phyloP scores from a whole-genome alignment of 176 grass and related monocot genomes.

The Rhipidocladum racemiflorum region DNA sequence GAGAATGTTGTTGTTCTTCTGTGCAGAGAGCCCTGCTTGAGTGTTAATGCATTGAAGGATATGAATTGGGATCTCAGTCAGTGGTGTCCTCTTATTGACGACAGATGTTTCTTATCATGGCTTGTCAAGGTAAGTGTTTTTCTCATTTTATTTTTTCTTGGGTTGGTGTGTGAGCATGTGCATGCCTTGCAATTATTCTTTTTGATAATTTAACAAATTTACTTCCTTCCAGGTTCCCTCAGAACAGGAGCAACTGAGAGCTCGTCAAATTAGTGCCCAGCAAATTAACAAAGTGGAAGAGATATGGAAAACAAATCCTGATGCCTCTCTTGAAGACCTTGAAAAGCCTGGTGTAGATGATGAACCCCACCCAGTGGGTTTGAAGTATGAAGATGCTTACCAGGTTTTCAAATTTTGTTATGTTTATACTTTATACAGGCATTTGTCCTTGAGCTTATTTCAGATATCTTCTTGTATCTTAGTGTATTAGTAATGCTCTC shows the following conservation, averaged over 20 bases:
- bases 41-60: slow-evolving; percentile 95
- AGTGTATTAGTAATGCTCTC: neutral
- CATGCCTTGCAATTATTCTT: neutral
- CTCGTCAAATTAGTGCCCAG: slow-evolving; percentile 93
- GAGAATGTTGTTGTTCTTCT: slow-evolving; percentile 96
- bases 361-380: slow-evolving; percentile 76
- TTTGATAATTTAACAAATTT: slow-evolving; percentile 29
- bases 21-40: slow-evolving; percentile 99
- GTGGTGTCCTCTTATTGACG: slow-evolving; percentile 98
- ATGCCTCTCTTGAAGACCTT: slow-evolving; percentile 96
- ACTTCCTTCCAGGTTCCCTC: slow-evolving; percentile 68
- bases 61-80: slow-evolving; percentile 99
- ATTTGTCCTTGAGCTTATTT: slow-evolving; percentile 23
- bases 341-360: slow-evolving; percentile 98
- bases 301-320: slow-evolving; percentile 96
- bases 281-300: slow-evolving; percentile 99
- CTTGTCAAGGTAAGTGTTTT: slow-evolving; percentile 79
- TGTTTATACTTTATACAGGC: neutral
- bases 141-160: slow-evolving; percentile 15
- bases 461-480: slow-evolving; percentile 4
- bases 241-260: slow-evolving; percentile 95
- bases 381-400: slow-evolving; percentile 99
- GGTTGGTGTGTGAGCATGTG: neutral
- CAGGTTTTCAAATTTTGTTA: slow-evolving; percentile 55
- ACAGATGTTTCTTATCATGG: slow-evolving; percentile 94